Percentiles rank a stretch among this genome's conserved stretches.
phyloP scores from a whole-genome alignment of 352 stramenopile species.

The Globisporangium acanthophoron region DNA sequence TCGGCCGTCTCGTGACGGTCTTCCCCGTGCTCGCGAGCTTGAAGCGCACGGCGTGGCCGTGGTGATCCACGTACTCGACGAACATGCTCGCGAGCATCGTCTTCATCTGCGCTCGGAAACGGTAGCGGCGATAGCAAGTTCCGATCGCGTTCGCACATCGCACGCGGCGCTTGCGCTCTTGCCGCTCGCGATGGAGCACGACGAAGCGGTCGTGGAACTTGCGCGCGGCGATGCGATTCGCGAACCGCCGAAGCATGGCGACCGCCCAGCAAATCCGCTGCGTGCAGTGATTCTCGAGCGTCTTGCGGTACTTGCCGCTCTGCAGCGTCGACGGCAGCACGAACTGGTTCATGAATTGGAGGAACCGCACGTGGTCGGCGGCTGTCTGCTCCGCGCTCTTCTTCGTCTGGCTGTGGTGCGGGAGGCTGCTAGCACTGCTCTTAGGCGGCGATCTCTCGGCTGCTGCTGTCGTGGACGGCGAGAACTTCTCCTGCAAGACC shows the following conservation, averaged over 20 bases:
- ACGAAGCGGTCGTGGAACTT: conserved; percentile 47
- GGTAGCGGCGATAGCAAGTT: conserved; percentile 39
- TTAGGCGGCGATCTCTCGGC: background rate
- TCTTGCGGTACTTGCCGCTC: conserved; percentile 49
- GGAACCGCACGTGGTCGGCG: conserved; percentile 29
- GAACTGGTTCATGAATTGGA: conserved; percentile 64
- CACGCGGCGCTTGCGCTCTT: conserved; percentile 21
- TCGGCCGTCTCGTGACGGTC: conserved; percentile 23
- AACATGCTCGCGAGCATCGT: conserved; percentile 46
- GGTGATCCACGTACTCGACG: conserved; percentile 55
- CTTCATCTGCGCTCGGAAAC: conserved; percentile 40
- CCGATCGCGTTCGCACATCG: conserved; percentile 32
- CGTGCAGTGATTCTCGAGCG: conserved; percentile 29
- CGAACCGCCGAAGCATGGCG: conserved; percentile 36
- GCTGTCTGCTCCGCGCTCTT: background rate
- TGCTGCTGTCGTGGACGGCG: background rate
- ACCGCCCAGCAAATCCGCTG: conserved; percentile 47
- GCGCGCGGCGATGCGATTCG: conserved; percentile 24
- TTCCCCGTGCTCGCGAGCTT: conserved; percentile 36
- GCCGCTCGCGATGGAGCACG: conserved; percentile 27
- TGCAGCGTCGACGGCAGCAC: conserved; percentile 53
- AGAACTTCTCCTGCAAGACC: conserved; percentile 60
- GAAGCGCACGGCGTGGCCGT: conserved; percentile 30
- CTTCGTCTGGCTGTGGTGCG: background rate
- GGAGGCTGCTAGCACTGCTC: conserved; percentile 1